Conservation (phyloP, 2,329 filamentous ascomycete genomes). For the Stagonosporopsis tanaceti region DNA sequence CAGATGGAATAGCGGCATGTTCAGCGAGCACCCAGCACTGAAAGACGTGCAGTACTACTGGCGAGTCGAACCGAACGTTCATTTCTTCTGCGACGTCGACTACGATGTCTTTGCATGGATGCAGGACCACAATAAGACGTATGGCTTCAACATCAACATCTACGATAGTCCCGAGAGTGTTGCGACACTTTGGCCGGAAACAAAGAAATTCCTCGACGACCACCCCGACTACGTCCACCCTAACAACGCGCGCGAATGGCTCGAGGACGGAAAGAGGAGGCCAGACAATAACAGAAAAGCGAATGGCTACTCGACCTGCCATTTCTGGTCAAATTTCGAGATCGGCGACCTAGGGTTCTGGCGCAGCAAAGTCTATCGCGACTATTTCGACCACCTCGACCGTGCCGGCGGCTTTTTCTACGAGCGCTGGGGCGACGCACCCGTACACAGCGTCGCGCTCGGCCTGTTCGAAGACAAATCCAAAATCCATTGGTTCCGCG, state of each 20-base stretch:
- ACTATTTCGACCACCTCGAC: constrained; percentile 96
- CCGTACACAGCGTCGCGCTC: constrained; percentile 92
- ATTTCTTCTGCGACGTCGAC: constrained; percentile 98
- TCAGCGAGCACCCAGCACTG: constrained; percentile 94
- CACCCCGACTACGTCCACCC: constrained; percentile 81
- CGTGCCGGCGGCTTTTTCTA: constrained; percentile 97
- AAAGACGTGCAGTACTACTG: constrained; percentile 89
- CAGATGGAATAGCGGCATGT: constrained; percentile 97
- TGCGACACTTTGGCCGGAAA: constrained; percentile 93
- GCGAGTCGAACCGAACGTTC: constrained; percentile 97
- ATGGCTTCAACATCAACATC: constrained; percentile 97
- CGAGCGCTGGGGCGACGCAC: constrained; percentile 97
- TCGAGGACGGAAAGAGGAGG: constrained; percentile 78
- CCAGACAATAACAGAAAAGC: constrained; percentile 82
- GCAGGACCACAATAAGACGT: constrained; percentile 98
- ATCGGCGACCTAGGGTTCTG: constrained; percentile 94
- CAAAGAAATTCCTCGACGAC: constrained; percentile 84
- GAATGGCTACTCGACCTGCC: constrained; percentile 95
- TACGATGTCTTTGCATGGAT: constrained; percentile 99
- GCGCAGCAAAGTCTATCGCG: constrained; percentile 87
- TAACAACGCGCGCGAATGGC: constrained; percentile 87
- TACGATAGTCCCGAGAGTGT: constrained; percentile 92
- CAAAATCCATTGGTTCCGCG: constrained; percentile 98
- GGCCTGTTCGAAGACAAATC: constrained; percentile 89
- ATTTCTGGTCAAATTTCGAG: constrained; percentile 99